A percentile compares a stretch with the other conserved stretches of the same genome.
Evolutionary conservation across 2,329 filamentous ascomycete genomes (phyloP).

Genomic region (Tolypocladium guangdongense): DNA sequence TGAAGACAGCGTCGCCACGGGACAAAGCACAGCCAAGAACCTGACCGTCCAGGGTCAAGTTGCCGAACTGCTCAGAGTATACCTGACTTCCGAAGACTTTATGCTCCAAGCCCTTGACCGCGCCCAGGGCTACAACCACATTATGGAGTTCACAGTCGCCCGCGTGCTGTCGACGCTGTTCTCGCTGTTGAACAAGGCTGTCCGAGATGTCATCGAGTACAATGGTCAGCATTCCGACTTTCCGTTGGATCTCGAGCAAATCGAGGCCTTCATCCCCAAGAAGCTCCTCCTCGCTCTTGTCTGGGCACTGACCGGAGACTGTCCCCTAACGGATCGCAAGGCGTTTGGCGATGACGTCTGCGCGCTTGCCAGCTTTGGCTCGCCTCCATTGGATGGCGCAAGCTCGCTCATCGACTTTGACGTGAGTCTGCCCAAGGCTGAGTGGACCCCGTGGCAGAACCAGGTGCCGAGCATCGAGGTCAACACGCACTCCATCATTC

Average conservation of each 20-base stretch:
- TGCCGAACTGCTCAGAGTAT: constrained; percentile 65
- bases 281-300: constrained; percentile 87
- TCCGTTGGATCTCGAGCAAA: constrained; percentile 77
- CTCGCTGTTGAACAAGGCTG: constrained; percentile 88
- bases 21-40: constrained; percentile 66
- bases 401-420: constrained; percentile 94
- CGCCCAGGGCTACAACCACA: constrained; percentile 76
- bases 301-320: constrained; percentile 95
- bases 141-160: constrained; percentile 95
- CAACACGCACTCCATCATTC: constrained; percentile 95
- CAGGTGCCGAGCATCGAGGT: constrained; percentile 92
- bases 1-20: constrained; percentile 72
- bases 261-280: constrained; percentile 84
- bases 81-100: constrained; percentile 70
- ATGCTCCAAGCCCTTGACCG: constrained; percentile 66
- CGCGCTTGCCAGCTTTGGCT: constrained; percentile 73
- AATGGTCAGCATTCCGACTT: constrained; percentile 93
- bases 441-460: constrained; percentile 90
- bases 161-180: constrained; percentile 89
- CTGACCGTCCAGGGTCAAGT: constrained; percentile 69
- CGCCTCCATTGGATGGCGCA: constrained; percentile 65
- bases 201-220: constrained; percentile 88
- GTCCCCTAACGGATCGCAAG: constrained; percentile 78
- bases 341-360: constrained; percentile 77
- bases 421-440: constrained; percentile 71